A percentile compares a stretch with the other conserved stretches of the same genome.
Conservation (phyloP, 129 eudicot species). For the Lonicera japonica region DNA sequence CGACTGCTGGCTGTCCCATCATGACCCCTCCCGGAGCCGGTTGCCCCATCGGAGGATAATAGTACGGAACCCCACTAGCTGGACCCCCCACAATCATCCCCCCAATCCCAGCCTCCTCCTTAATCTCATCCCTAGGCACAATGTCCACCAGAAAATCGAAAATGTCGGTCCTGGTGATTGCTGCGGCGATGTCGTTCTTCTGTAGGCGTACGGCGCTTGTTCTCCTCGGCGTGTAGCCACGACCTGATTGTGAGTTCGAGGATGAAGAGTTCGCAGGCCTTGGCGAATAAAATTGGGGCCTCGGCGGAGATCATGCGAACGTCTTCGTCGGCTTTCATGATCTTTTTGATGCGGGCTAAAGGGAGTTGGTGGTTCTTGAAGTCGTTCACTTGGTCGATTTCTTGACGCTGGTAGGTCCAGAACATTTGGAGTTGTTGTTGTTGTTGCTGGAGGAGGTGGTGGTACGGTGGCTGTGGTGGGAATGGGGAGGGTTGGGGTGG, state of each 20-base stretch:
- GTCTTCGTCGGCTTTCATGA: conserved; percentile 74
- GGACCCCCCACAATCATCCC: conserved; percentile 30
- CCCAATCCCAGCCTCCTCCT: conserved; percentile 39
- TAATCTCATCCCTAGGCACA: conserved; percentile 72
- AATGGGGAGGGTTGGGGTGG: conserved; percentile 20
- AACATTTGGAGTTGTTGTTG: conserved; percentile 84
- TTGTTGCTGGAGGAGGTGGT: conserved; percentile 80
- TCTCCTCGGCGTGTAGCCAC: conserved; percentile 87
- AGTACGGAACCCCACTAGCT: conserved; percentile 69
- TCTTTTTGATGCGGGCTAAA: conserved; percentile 64
- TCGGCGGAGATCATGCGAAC: conserved; percentile 91
- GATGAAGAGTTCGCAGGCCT: conserved; percentile 83
- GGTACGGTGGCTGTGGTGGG: conserved; percentile 45
- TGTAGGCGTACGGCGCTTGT: conserved; percentile 76
- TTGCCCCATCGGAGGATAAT: conserved; percentile 70
- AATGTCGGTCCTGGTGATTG: conserved; percentile 73
- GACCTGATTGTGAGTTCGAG: conserved; percentile 78
- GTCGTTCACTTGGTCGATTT: conserved; percentile 70
- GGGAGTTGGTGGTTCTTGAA: conserved; percentile 90
- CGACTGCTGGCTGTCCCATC: conserved; percentile 43
- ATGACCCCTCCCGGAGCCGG: conserved; percentile 38
- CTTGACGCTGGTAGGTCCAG: conserved; percentile 81
- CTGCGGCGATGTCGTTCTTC: conserved; percentile 82
- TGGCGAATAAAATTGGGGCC: conserved; percentile 76
- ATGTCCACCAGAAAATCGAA: conserved; percentile 82